A percentile compares a stretch with the other conserved stretches of the same genome.
phyloP scores from a whole-genome alignment of 1,284 basidiomycete genomes.

The Exsudoporus floridanus region DNA sequence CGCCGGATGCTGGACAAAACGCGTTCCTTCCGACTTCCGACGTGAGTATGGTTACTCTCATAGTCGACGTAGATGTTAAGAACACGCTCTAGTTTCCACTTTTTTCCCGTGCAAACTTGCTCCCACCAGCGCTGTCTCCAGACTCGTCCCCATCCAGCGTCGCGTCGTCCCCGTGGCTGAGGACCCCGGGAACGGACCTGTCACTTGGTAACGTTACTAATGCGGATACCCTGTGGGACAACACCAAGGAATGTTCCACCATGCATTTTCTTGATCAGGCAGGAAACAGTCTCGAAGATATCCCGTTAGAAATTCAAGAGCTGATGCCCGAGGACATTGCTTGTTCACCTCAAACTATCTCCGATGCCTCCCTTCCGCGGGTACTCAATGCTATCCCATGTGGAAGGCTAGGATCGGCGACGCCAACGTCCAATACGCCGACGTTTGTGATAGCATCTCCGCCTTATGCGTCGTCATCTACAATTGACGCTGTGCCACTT shows the following conservation, averaged over 20 bases:
- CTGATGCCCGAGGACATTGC: constrained; percentile 26
- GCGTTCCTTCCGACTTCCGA: not conserved
- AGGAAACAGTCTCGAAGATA: constrained; percentile 24
- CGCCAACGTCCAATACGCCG: not conserved
- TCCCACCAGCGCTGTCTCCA: constrained; percentile 27
- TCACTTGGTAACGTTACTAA: not conserved
- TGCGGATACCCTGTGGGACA: constrained; percentile 3
- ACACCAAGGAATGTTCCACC: not conserved
- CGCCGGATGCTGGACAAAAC: not conserved
- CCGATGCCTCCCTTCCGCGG: not conserved
- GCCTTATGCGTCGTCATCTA: not conserved
- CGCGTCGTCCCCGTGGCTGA: constrained; percentile 26
- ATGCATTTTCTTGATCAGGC: constrained; percentile 18
- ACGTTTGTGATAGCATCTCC: not conserved
- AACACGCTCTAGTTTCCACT: constrained; percentile 4
- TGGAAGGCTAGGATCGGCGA: not conserved
- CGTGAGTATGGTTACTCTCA: constrained; percentile 12
- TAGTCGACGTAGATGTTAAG: not conserved
- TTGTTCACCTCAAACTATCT: constrained; percentile 9
- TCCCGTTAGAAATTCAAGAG: constrained; percentile 1
- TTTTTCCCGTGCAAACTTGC: not conserved
- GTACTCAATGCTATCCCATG: not conserved
- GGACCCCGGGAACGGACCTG: constrained; percentile 16
- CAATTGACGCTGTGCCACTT: not conserved
- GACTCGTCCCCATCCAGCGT: constrained; percentile 29